Percentiles rank a stretch among this genome's conserved stretches.
These are phyloP conservation scores for Neopestalotiopsis sp. DNA, from an alignment of 2,329 filamentous ascomycete species.

Conservation along the genomic window DNA sequence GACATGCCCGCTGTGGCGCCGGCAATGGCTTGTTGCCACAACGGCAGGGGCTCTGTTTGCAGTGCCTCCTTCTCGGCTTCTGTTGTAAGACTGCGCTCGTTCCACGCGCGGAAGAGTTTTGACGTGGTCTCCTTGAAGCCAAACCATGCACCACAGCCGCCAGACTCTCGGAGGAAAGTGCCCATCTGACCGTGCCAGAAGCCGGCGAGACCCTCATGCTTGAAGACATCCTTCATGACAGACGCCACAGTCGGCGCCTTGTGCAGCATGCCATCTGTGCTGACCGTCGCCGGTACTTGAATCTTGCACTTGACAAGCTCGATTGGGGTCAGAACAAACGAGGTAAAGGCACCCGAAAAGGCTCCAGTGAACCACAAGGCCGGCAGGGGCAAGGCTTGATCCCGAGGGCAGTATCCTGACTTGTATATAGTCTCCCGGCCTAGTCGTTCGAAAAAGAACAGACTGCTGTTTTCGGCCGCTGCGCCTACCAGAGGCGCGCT, in stretches of 20 bases:
- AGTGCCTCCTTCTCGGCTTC: conserved; percentile 46
- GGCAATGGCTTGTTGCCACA: conserved; percentile 87
- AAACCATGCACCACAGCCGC: conserved; percentile 95
- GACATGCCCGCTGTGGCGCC: conserved; percentile 88
- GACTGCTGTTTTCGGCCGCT: conserved; percentile 86
- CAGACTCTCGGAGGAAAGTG: conserved; percentile 91
- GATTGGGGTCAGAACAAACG: conserved; percentile 88
- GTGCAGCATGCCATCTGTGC: conserved; percentile 43
- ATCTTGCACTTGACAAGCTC: conserved; percentile 99
- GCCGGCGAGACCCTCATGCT: conserved; percentile 79
- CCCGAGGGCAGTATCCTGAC: conserved; percentile 51
- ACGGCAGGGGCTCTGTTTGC: conserved; percentile 63
- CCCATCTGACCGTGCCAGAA: conserved; percentile 97
- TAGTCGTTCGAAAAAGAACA: conserved; percentile 90
- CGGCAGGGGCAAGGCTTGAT: conserved; percentile 71
- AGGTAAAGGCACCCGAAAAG: conserved; percentile 86
- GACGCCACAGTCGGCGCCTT: conserved; percentile 66
- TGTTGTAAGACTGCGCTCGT: conserved; percentile 47
- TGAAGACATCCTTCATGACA: conserved; percentile 80
- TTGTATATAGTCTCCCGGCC: conserved; percentile 70
- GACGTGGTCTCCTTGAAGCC: conserved; percentile 84
- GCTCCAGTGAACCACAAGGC: conserved; percentile 82
- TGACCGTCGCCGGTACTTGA: conserved; percentile 68
- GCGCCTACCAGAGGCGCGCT: conserved; percentile 89
- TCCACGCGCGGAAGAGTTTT: conserved; percentile 68